These are phyloP conservation scores for Ocimum tenuiflorum DNA, from an alignment of 257 asterid species.

Conservation along the genomic window DNA sequence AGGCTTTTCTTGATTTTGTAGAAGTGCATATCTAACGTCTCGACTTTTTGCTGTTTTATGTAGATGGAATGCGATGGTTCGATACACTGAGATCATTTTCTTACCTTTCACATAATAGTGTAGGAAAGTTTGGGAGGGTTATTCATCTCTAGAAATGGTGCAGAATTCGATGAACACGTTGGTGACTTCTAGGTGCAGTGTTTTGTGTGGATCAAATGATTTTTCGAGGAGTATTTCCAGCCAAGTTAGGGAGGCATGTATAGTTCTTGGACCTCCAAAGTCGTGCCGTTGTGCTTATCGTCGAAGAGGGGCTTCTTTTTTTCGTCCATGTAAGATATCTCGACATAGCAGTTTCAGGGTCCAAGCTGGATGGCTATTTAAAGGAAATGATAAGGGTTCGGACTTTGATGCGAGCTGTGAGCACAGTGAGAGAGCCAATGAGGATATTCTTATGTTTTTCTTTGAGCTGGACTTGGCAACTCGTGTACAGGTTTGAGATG, in stretches of 20 bases:
- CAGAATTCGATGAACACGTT: conserved; percentile 45
- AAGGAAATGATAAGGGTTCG: conserved; percentile 52
- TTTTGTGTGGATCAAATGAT: conserved; percentile 35
- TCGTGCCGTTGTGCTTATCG: conserved; percentile 29
- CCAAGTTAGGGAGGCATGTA: conserved; percentile 29
- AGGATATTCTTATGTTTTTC: conserved; percentile 88
- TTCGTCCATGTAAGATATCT: conserved; percentile 22
- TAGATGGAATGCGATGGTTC: conserved; percentile 21
- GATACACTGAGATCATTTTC: conserved; percentile 10
- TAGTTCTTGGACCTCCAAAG: conserved; percentile 36
- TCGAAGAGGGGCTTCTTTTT: conserved; percentile 31
- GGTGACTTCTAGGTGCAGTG: conserved; percentile 45
- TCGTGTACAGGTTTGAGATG: conserved; percentile 72
- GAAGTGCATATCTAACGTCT: not conserved
- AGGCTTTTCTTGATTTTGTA: not conserved
- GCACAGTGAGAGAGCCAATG: conserved; percentile 84
- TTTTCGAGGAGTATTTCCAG: conserved; percentile 37
- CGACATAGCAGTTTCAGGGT: conserved; percentile 47
- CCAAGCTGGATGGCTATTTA: conserved; percentile 80
- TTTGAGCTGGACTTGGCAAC: conserved; percentile 93
- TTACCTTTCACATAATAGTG: not conserved
- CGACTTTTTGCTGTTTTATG: not conserved
- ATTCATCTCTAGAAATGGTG: conserved; percentile 35
- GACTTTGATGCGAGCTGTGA: conserved; percentile 61
- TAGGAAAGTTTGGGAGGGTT: conserved; percentile 12